Percentiles rank a stretch among this genome's conserved stretches.
Evolutionary conservation across 2,329 filamentous ascomycete species (phyloP).

Genomic region (Claviceps sp.): DNA sequence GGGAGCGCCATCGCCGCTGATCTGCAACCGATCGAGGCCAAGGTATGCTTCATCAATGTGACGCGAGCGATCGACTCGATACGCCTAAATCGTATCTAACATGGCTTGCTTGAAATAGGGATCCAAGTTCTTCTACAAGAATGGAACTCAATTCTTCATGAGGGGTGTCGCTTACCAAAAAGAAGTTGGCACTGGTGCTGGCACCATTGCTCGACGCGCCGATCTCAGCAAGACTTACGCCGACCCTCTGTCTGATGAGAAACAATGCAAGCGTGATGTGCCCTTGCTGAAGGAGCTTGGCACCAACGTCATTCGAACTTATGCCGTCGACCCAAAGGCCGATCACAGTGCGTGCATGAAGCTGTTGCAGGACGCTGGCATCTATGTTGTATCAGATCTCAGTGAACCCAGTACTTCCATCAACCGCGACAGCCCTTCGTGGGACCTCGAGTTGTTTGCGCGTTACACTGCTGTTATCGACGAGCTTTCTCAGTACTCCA

Average conservation of each 20-base stretch:
- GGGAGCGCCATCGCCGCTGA: conserved; percentile 28
- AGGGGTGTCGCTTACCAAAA: conserved; percentile 93
- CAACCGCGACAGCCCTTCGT: conserved; percentile 64
- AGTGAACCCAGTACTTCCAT: conserved; percentile 73
- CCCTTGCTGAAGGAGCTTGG: conserved; percentile 63
- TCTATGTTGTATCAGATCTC: conserved; percentile 91
- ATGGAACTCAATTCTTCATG: conserved; percentile 58
- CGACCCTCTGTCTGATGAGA: conserved; percentile 67
- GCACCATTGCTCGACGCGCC: conserved; percentile 23
- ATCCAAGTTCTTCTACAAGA: conserved; percentile 81
- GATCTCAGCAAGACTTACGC: conserved; percentile 41
- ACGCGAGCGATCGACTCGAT: not conserved
- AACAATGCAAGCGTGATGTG: conserved; percentile 70
- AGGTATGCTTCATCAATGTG: conserved; percentile 32
- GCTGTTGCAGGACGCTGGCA: conserved; percentile 67
- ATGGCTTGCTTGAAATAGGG: conserved; percentile 31
- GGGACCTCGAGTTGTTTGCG: conserved; percentile 64
- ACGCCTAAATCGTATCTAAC: not conserved
- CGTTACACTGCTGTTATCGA: conserved; percentile 82
- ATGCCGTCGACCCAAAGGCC: conserved; percentile 69
- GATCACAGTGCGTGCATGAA: conserved; percentile 80
- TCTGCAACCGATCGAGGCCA: conserved; percentile 51
- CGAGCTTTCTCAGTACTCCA: conserved; percentile 66
- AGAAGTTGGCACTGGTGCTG: conserved; percentile 47
- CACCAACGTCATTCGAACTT: conserved; percentile 91